Evolutionary conservation across 1,284 basidiomycete genomes (phyloP), one percentile per base, ranked within the genome.

Genomic region (Schizophyllum commune): DNA sequence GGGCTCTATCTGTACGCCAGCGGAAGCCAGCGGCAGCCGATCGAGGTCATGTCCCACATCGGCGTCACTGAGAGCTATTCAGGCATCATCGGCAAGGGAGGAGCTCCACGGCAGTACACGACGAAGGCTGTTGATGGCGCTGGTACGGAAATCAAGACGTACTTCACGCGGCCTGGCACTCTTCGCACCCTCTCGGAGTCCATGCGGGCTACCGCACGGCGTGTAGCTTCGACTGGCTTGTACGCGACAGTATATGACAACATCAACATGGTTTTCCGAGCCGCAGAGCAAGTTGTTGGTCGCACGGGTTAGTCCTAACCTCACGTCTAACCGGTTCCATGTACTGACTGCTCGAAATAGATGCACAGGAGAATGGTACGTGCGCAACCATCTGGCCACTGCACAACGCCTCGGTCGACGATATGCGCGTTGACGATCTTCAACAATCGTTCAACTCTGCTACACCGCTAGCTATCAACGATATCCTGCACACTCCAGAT

Each of bases 281-380:
- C 58, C 17, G 60, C 62, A 2, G 62, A 63, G n/a, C 62, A 63
- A n/a, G 57, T 61, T 33, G 52, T 63, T 0, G 62, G 62, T 1
- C 9, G 62, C 5, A 60, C 58, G n/a, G n/a, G n/a, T n/a, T n/a
- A n/a, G n/a, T n/a, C n/a, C n/a, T n/a, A n/a, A n/a, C n/a, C n/a
- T n/a, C n/a, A n/a, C n/a, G n/a, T n/a, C n/a, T n/a, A n/a, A n/a
- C n/a, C n/a, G n/a, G n/a, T n/a, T n/a, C n/a, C n/a, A n/a, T n/a
- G n/a, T n/a, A n/a, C n/a, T n/a, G n/a, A n/a, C n/a, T n/a, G n/a
- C n/a, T n/a, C n/a, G n/a, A n/a, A n/a, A n/a, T n/a, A n/a, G 62
- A 55, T 39, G 21, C 62, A 3, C 61, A 64, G 27, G 68, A 72
- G 53, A 71, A 71, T 34, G 70, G 69, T 0, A 71, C 70, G 0